Conservation (phyloP, 352 stramenopile species). For the Pythium vanterpoolii region DNA sequence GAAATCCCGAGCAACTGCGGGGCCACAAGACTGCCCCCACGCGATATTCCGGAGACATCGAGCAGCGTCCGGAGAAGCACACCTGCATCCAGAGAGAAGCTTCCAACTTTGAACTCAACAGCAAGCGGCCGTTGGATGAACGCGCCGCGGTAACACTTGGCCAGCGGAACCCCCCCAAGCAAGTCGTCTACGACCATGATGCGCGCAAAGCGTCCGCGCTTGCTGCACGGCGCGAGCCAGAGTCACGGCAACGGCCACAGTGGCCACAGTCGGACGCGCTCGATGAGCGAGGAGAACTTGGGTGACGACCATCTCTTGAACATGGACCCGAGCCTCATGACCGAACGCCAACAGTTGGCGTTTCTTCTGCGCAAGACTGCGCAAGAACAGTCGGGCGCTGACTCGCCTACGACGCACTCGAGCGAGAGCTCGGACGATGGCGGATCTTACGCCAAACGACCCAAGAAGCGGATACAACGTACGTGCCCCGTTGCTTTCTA, state of each 20-base stretch:
- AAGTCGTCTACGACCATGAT: slow-evolving; percentile 16
- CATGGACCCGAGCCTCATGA: slow-evolving; percentile 72
- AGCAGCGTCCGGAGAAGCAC: not conserved
- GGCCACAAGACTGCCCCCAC: not conserved
- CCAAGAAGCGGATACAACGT: slow-evolving; percentile 28
- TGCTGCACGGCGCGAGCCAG: slow-evolving; percentile 6
- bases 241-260: slow-evolving; percentile 7
- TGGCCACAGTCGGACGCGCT: slow-evolving; percentile 14
- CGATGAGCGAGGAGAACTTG: slow-evolving; percentile 27
- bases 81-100: not conserved
- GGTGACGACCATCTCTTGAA: slow-evolving; percentile 26
- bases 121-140: slow-evolving; percentile 14
- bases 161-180: not conserved
- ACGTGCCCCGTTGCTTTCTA: not conserved
- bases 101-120: not conserved
- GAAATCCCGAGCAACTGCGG: slow-evolving; percentile 14
- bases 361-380: slow-evolving; percentile 71
- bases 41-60: not conserved
- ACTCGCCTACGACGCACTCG: slow-evolving; percentile 20
- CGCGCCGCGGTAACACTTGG: slow-evolving; percentile 7
- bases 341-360: slow-evolving; percentile 73
- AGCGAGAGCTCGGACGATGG: slow-evolving; percentile 34
- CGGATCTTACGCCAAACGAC: slow-evolving; percentile 18
- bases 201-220: slow-evolving; percentile 23
- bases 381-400: slow-evolving; percentile 41